These are phyloP conservation scores for Kwoniella dejecticola DNA, from an alignment of 768 basidiomycete species.

Conservation along the genomic window DNA sequence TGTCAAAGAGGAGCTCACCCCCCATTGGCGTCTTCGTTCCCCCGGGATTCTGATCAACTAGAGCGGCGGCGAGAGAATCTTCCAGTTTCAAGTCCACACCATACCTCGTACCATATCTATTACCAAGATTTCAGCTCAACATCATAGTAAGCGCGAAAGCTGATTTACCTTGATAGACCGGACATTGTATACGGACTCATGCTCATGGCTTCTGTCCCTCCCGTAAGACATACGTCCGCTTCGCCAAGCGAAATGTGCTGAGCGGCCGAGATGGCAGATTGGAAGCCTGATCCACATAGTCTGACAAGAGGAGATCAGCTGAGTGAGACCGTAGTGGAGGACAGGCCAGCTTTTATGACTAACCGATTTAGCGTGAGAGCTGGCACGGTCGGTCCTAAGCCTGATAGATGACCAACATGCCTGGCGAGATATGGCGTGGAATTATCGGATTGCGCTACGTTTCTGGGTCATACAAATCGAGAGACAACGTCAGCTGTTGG, in stretches of 20 bases:
- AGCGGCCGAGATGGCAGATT: conserved; percentile 56
- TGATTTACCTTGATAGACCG: conserved; percentile 48
- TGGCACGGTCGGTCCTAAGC: conserved; percentile 53
- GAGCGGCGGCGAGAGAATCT: conserved; percentile 56
- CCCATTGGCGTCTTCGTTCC: conserved; percentile 53
- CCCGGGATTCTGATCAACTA: conserved; percentile 56
- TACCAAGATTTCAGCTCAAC: not conserved
- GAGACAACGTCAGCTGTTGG: not conserved
- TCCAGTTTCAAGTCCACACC: conserved; percentile 57
- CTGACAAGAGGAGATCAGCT: too few relatives aligned
- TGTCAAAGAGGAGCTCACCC: conserved; percentile 31
- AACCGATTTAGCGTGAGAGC: conserved; percentile 57
- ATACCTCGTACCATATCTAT: conserved; percentile 55
- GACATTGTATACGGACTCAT: conserved; percentile 54
- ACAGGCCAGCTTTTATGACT: conserved; percentile 5
- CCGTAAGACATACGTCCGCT: conserved; percentile 56
- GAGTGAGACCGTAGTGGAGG: too few relatives aligned
- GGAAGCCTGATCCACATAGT: conserved; percentile 57
- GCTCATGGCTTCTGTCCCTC: conserved; percentile 55
- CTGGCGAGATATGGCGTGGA: conserved; percentile 56
- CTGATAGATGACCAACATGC: conserved; percentile 57
- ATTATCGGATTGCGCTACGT: conserved; percentile 56
- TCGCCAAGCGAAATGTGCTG: conserved; percentile 57
- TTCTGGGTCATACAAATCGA: conserved; percentile 28
- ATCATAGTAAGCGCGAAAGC: not conserved